A percentile compares a stretch with the other conserved stretches of the same genome.
Conservation (phyloP, 306 rosid genomes). For the Glycine soja region DNA sequence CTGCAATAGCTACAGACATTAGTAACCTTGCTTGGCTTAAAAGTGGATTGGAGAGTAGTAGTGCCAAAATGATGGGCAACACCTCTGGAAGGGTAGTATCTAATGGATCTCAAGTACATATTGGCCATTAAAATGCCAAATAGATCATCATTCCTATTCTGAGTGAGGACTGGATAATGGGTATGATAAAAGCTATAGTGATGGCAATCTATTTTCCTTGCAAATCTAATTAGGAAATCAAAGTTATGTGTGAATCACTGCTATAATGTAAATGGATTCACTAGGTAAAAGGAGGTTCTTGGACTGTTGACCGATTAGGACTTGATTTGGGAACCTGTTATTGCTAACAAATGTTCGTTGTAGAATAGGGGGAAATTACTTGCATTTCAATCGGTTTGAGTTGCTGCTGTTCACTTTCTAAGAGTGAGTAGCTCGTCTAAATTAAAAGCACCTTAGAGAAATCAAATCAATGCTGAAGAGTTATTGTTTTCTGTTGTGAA, state of each 20-base stretch:
- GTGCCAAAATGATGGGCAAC: slow-evolving; percentile 73
- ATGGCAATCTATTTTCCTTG: slow-evolving; percentile 26
- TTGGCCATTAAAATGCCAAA: slow-evolving; percentile 53
- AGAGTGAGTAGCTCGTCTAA: neutral
- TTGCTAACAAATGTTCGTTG: neutral
- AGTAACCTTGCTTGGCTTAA: slow-evolving; percentile 96
- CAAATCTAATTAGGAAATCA: slow-evolving; percentile 29
- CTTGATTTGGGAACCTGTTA: slow-evolving; percentile 6
- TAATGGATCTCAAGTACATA: slow-evolving; percentile 59
- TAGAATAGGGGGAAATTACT: neutral
- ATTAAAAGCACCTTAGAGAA: neutral
- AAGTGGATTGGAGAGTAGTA: slow-evolving; percentile 89
- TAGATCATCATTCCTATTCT: slow-evolving; percentile 25
- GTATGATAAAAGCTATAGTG: slow-evolving; percentile 29
- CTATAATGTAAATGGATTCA: slow-evolving; percentile 48
- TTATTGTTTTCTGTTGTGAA: neutral
- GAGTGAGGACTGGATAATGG: slow-evolving; percentile 22
- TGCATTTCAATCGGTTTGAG: neutral
- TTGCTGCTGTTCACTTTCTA: neutral
- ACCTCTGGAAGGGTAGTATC: slow-evolving; percentile 58
- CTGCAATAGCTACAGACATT: slow-evolving; percentile 91
- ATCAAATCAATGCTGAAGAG: neutral
- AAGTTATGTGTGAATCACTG: slow-evolving; percentile 44
- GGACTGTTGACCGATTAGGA: slow-evolving; percentile 13
- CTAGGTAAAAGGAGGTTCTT: slow-evolving; percentile 11